Percentiles rank a stretch among this genome's conserved stretches.
Conservation (phyloP, 257 asterid genomes). For the Dorcoceras hygrometricum region DNA sequence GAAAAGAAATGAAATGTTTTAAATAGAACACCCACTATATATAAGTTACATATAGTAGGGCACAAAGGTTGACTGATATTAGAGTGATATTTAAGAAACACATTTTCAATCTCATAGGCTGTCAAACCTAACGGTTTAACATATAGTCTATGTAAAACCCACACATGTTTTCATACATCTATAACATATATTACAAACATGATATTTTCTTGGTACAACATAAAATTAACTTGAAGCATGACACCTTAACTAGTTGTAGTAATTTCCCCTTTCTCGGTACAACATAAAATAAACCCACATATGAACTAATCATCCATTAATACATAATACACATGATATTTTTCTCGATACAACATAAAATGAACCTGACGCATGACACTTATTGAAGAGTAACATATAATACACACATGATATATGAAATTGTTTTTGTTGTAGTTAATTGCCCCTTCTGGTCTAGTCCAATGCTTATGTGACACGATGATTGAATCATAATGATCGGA, state of each 20-base stretch:
- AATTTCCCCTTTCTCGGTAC: background rate
- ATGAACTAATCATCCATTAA: background rate
- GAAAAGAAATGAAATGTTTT: conserved; percentile 3
- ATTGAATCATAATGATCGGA: background rate
- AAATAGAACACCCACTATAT: background rate
- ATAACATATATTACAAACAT: background rate
- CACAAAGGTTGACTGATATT: background rate
- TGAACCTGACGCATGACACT: background rate
- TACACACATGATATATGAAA: too few species aligned
- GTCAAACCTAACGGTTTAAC: background rate
- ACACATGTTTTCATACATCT: background rate
- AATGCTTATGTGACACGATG: too few species aligned
- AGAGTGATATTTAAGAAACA: too few species aligned
- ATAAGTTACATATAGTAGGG: background rate
- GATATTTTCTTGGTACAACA: background rate
- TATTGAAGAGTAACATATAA: background rate
- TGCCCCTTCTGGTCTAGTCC: background rate
- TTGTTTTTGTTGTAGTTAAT: too few species aligned
- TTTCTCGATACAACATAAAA: background rate
- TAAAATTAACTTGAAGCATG: too few species aligned
- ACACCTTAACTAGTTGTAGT: too few species aligned
- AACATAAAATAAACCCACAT: background rate
- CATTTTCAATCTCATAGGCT: background rate
- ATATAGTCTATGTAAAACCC: background rate
- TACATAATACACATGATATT: background rate